Conservation (phyloP, 2,329 filamentous ascomycete genomes). For the Epichloe coenophiala region DNA sequence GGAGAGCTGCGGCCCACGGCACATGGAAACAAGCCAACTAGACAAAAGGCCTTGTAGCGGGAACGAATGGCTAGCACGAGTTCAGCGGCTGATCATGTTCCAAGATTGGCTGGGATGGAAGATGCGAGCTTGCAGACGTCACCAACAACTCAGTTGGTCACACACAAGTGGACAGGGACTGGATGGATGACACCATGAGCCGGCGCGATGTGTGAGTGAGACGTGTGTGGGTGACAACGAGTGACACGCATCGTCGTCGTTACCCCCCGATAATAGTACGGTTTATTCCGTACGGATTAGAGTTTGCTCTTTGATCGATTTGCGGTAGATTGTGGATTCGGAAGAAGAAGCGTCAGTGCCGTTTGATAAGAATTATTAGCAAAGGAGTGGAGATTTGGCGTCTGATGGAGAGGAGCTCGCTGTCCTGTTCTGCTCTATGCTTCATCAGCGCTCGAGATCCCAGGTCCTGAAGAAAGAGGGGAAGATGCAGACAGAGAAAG, state of each 20-base stretch:
- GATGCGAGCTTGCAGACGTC: conserved; percentile 12
- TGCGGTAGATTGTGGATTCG: too few species aligned
- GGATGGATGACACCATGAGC: conserved; percentile 6
- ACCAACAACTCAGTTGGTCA: conserved; percentile 10
- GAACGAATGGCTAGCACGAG: conserved; percentile 11
- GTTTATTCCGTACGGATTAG: too few species aligned
- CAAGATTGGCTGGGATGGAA: conserved; percentile 38
- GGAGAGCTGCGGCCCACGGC: neutral
- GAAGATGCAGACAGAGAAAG: too few species aligned
- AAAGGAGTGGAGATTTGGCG: too few species aligned
- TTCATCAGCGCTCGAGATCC: neutral
- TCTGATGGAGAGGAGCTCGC: neutral
- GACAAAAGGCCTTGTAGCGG: conserved; percentile 6
- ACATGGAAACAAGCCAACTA: neutral
- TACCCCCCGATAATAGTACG: neutral
- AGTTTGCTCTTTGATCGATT: too few species aligned
- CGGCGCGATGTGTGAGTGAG: neutral
- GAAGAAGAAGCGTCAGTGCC: too few species aligned
- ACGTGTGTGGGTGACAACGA: neutral
- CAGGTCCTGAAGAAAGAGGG: too few species aligned
- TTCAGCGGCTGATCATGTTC: conserved; percentile 32
- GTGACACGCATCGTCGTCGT: neutral
- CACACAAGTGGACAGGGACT: conserved; percentile 11
- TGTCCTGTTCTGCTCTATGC: neutral
- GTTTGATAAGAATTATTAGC: too few species aligned